Evolutionary conservation across 257 asterid genomes (phyloP).

Genomic region (Anisodus acutangulus): DNA sequence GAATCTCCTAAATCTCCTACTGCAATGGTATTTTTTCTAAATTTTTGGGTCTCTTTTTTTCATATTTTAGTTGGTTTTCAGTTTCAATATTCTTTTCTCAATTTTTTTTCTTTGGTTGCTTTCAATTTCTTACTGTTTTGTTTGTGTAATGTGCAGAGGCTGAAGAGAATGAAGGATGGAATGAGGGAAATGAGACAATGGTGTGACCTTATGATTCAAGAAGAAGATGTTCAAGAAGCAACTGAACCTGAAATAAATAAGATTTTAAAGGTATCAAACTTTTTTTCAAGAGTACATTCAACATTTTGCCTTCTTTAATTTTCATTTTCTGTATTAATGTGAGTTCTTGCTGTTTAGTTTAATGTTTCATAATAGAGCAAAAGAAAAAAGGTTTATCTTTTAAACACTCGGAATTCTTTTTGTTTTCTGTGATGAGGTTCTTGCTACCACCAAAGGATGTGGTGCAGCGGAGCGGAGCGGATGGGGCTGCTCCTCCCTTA

Average conservation of each 20-base stretch:
- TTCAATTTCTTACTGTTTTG: not conserved
- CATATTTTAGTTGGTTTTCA: no score
- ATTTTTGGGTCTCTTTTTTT: not conserved
- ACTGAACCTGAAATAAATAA: not conserved
- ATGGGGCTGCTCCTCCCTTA: no score
- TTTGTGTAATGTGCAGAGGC: slow-evolving; percentile 14
- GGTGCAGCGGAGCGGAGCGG: no score
- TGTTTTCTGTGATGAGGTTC: no score
- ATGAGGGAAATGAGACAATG: slow-evolving; percentile 29
- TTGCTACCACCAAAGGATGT: no score
- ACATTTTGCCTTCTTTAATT: no score
- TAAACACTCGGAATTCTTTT: no score
- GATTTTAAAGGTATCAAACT: not conserved
- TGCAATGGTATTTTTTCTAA: not conserved
- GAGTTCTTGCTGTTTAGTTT: not conserved
- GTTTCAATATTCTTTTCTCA: not conserved
- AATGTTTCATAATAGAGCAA: no score
- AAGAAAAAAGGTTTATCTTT: no score
- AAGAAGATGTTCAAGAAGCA: slow-evolving; percentile 7
- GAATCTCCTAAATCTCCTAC: slow-evolving; percentile 22
- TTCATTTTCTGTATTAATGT: not conserved
- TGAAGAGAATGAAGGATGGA: slow-evolving; percentile 24
- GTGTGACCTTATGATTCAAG: slow-evolving; percentile 29
- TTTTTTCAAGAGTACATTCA: no score
- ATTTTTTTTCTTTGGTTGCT: no score